These are phyloP conservation scores for Angomonas desouzai DNA, from an alignment of 208 protist genomes.

Conservation along the genomic window DNA sequence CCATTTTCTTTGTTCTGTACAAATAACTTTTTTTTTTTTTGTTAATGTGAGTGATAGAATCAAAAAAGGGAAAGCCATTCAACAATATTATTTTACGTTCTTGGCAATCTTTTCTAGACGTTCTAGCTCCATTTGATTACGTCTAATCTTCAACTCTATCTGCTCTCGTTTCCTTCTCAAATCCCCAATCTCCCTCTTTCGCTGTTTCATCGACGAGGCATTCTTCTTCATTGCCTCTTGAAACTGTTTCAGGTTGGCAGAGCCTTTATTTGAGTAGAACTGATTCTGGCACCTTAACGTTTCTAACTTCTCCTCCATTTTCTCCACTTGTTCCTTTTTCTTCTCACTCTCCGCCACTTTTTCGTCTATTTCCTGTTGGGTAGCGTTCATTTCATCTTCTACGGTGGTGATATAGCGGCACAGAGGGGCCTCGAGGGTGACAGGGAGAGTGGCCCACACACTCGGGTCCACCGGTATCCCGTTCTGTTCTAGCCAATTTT, in stretches of 20 bases:
- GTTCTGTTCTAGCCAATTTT: too few species aligned
- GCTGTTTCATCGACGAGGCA: conserved; percentile 33
- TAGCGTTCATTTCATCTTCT: not conserved
- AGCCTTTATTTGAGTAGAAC: conserved; percentile 50
- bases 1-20: too few species aligned
- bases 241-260: conserved; percentile 40
- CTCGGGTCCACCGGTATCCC: too few species aligned
- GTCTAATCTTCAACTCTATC: conserved; percentile 52
- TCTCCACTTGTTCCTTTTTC: conserved; percentile 24
- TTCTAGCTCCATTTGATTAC: conserved; percentile 58
- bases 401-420: too few species aligned
- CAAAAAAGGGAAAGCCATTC: not conserved
- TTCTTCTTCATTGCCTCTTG: conserved; percentile 35
- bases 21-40: not conserved
- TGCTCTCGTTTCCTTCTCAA: conserved; percentile 60
- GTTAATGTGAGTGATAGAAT: too few species aligned
- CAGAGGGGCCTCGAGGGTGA: too few species aligned
- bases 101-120: conserved; percentile 70
- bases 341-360: not conserved
- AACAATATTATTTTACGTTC: conserved; percentile 26
- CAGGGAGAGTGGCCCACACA: too few species aligned
- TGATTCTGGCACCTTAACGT: conserved; percentile 26
- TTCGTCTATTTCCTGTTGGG: not conserved
- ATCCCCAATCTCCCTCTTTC: conserved; percentile 48
- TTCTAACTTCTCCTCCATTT: conserved; percentile 37